Conservation (phyloP, 208 protist species). For the Leishmania tarentolae region DNA sequence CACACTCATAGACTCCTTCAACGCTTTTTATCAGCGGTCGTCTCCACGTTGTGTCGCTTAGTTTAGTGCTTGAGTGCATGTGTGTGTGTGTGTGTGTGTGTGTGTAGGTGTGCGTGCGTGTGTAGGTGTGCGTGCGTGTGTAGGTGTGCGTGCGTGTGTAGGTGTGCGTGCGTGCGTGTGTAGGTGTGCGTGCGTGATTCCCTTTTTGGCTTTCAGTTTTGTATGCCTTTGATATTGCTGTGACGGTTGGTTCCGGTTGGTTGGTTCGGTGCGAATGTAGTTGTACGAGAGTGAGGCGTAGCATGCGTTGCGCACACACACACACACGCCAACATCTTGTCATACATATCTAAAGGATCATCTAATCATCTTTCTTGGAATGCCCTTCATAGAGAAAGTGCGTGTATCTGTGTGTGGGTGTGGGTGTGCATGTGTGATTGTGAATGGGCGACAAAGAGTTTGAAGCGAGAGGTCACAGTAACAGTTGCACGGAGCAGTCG, state of each 20-base stretch:
- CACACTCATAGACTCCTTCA: too few species aligned
- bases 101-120: not conserved
- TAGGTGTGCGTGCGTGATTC: not conserved
- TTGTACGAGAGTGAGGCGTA: too few species aligned
- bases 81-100: conserved; percentile 2
- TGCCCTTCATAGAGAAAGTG: not conserved
- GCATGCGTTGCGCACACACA: too few species aligned
- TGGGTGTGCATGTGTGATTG: too few species aligned
- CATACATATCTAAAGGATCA: too few species aligned
- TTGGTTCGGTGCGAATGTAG: too few species aligned
- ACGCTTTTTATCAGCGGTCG: not conserved
- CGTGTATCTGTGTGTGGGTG: not conserved
- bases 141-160: too few species aligned
- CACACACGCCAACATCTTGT: too few species aligned
- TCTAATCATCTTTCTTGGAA: too few species aligned
- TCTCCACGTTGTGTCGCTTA: not conserved
- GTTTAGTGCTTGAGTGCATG: too few species aligned
- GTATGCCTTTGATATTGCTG: too few species aligned
- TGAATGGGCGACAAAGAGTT: not conserved
- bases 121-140: not conserved
- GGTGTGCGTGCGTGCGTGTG: not conserved
- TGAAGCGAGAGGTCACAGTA: not conserved
- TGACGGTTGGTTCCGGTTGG: too few species aligned
- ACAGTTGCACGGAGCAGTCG: not conserved
- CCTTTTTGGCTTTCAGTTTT: not conserved